These are phyloP conservation scores for Penicillium atrosanguineum DNA, from an alignment of 495 filamentous ascomycete genomes.

Conservation along the genomic window DNA sequence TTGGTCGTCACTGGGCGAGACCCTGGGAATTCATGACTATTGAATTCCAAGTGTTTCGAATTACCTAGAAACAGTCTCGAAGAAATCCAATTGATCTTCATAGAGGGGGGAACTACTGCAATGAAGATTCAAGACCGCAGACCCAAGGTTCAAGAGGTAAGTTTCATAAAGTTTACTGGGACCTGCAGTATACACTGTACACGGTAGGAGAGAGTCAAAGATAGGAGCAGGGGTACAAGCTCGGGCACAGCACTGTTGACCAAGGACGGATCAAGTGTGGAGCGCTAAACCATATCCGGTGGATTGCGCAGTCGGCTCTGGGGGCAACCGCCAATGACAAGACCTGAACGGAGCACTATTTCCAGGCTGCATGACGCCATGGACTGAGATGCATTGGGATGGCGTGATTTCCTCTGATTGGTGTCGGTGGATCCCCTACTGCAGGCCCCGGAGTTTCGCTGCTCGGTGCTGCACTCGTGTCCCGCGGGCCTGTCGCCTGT, in stretches of 20 bases:
- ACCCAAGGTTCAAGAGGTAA: not conserved
- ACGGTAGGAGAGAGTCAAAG: not conserved
- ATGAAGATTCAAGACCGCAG: too few relatives aligned
- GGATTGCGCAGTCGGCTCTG: constrained; percentile 28
- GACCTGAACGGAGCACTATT: constrained; percentile 28
- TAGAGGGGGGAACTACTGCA: not conserved
- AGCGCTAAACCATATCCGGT: constrained; percentile 29
- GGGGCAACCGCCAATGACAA: constrained; percentile 29
- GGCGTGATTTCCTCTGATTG: constrained; percentile 35
- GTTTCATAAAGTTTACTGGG: not conserved
- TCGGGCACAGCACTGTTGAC: constrained; percentile 11
- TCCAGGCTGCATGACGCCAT: constrained; percentile 41
- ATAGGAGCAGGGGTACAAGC: not conserved
- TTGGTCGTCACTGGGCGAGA: not conserved
- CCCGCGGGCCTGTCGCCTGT: not conserved
- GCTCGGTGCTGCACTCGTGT: constrained; percentile 12
- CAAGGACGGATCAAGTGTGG: constrained; percentile 37
- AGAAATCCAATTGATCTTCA: not conserved
- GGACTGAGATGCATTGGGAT: constrained; percentile 18
- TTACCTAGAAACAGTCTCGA: not conserved
- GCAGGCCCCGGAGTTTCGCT: constrained; percentile 24
- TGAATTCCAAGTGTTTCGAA: not conserved
- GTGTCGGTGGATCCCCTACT: constrained; percentile 13
- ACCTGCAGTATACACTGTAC: not conserved
- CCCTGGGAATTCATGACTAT: not conserved